Evolutionary conservation across 768 basidiomycete species (phyloP).

Genomic region (Naematelia encephala): DNA sequence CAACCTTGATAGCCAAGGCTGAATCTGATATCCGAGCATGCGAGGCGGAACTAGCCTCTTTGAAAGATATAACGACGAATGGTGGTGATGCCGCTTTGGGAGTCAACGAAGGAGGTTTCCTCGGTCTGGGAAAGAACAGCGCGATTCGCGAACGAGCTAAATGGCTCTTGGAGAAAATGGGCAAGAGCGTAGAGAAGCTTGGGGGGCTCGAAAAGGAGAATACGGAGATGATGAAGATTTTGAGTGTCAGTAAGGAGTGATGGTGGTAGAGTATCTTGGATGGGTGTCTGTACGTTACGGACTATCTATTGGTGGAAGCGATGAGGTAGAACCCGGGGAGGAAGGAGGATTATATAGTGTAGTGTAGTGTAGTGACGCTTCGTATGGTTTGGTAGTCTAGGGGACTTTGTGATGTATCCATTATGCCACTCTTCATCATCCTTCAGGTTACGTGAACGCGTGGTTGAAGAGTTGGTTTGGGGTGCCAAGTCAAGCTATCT

Average conservation of each 20-base stretch:
- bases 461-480: too few species aligned
- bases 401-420: too few species aligned
- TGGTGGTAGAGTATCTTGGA: background rate
- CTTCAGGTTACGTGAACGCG: too few species aligned
- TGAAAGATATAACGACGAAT: slow-evolving; percentile 64
- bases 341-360: too few species aligned
- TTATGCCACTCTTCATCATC: too few species aligned
- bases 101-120: slow-evolving; percentile 33
- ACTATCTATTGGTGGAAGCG: background rate
- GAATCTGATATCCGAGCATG: slow-evolving; percentile 67
- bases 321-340: too few species aligned
- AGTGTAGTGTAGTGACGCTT: too few species aligned
- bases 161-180: slow-evolving; percentile 73
- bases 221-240: slow-evolving; percentile 42
- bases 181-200: slow-evolving; percentile 64
- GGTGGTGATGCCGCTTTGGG: slow-evolving; percentile 55
- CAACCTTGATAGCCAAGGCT: slow-evolving; percentile 53
- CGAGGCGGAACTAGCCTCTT: slow-evolving; percentile 69
- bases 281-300: background rate
- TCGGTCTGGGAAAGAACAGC: slow-evolving; percentile 19
- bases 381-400: too few species aligned
- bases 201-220: slow-evolving; percentile 71
- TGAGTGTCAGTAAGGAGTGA: slow-evolving; percentile 11
- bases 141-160: slow-evolving; percentile 62
- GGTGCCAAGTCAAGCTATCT: too few species aligned